These are phyloP conservation scores for Rhododendron vialii DNA, from an alignment of 148 eudicot species.

Conservation along the genomic window DNA sequence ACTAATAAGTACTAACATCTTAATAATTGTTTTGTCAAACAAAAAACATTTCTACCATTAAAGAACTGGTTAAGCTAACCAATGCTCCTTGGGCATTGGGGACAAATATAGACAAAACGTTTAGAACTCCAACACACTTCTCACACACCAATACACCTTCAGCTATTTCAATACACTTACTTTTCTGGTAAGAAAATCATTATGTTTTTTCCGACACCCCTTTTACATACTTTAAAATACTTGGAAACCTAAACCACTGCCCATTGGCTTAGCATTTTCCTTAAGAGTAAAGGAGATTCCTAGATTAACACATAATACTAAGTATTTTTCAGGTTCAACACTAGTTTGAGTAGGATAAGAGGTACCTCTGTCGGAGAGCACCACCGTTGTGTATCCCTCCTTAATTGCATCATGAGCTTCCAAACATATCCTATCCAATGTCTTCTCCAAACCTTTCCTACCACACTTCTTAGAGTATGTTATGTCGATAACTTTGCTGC, in stretches of 20 bases:
- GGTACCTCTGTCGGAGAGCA: conserved; percentile 97
- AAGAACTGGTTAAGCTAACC: neutral
- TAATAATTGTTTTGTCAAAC: neutral
- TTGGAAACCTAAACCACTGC: neutral
- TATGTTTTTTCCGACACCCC: neutral
- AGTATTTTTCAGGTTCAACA: neutral
- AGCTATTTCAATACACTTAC: neutral
- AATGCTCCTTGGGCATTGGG: neutral
- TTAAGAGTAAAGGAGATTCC: neutral
- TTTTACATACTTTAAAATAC: neutral
- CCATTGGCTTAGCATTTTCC: neutral
- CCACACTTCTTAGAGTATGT: conserved; percentile 73
- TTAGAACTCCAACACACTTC: neutral
- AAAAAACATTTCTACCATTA: neutral
- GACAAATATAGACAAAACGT: neutral
- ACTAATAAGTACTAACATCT: neutral
- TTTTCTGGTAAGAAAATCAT: neutral
- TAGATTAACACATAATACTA: neutral
- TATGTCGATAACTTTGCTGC: conserved; percentile 88
- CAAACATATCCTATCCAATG: conserved; percentile 80
- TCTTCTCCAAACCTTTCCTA: conserved; percentile 83
- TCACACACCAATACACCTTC: neutral
- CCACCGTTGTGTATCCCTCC: conserved; percentile 76
- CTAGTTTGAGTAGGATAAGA: neutral
- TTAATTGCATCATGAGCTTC: conserved; percentile 81